These are phyloP conservation scores for Pseudonitzschia multistriata DNA, from an alignment of 108 stramenopile species.

Conservation along the genomic window DNA sequence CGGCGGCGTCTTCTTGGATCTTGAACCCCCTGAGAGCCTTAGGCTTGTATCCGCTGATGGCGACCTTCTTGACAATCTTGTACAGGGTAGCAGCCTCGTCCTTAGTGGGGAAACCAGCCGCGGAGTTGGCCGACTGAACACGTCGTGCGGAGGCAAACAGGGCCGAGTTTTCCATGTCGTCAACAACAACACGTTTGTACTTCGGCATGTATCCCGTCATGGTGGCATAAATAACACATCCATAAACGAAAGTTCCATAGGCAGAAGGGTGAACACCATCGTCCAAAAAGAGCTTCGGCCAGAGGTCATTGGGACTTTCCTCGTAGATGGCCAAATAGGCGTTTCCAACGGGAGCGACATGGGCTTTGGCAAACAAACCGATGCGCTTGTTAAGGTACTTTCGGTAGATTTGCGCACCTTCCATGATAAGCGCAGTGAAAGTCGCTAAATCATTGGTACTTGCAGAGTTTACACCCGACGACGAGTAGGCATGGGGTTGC, in stretches of 20 bases:
- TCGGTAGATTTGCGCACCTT: constrained; percentile 44
- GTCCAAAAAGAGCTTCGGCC: constrained; percentile 39
- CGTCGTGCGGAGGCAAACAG: constrained; percentile 37
- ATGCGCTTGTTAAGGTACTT: constrained; percentile 27
- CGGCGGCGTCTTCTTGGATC: not conserved
- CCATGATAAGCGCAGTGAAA: constrained; percentile 45
- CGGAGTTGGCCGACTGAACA: constrained; percentile 14
- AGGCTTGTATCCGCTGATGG: constrained; percentile 30
- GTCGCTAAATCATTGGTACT: constrained; percentile 43
- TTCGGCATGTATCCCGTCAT: constrained; percentile 48
- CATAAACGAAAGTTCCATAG: constrained; percentile 47
- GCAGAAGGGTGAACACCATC: constrained; percentile 52
- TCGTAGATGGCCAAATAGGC: constrained; percentile 57
- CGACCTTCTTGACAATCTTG: constrained; percentile 43
- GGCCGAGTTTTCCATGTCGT: constrained; percentile 23
- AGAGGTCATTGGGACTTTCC: constrained; percentile 40
- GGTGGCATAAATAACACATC: constrained; percentile 46
- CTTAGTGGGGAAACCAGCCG: constrained; percentile 28
- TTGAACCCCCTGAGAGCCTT: constrained; percentile 6
- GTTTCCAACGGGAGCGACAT: constrained; percentile 51
- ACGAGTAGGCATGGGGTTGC: constrained; percentile 48
- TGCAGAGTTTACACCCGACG: constrained; percentile 38
- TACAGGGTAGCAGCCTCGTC: constrained; percentile 39
- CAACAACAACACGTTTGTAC: constrained; percentile 19
- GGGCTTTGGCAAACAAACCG: constrained; percentile 19